Conservation (phyloP, 1,284 basidiomycete genomes). For the Chiua sp. region DNA sequence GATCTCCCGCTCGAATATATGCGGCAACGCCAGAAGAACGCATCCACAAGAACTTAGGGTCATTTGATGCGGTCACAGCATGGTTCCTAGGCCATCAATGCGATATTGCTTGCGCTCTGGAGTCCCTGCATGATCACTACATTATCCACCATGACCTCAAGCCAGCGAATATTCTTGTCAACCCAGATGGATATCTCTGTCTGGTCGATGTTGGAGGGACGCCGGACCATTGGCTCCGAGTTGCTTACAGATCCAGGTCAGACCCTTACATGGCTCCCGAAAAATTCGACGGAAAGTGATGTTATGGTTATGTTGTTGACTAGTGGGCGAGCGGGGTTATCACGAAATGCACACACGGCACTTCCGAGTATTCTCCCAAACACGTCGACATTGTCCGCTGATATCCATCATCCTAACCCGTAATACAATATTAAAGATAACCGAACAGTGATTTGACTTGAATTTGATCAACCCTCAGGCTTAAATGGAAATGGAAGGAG, state of each 20-base stretch:
- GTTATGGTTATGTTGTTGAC: slow-evolving; percentile 64
- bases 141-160: slow-evolving; percentile 89
- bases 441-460: no score
- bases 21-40: slow-evolving; percentile 44
- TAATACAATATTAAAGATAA: no score
- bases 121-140: slow-evolving; percentile 73
- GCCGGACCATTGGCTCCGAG: slow-evolving; percentile 33
- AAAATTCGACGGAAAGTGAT: slow-evolving; percentile 45
- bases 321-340: slow-evolving; percentile 81
- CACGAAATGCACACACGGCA: slow-evolving; percentile 72
- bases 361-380: slow-evolving; percentile 39
- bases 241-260: slow-evolving; percentile 52
- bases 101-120: slow-evolving; percentile 71
- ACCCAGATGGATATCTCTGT: slow-evolving; percentile 63
- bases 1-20: slow-evolving; percentile 57
- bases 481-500: no score
- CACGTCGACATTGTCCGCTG: neutral
- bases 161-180: slow-evolving; percentile 82
- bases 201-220: slow-evolving; percentile 78
- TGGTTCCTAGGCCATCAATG: slow-evolving; percentile 56
- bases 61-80: slow-evolving; percentile 38
- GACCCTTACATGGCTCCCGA: slow-evolving; percentile 79
- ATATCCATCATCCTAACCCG: no score
- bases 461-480: no score
- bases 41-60: slow-evolving; percentile 34